A percentile compares a stretch with the other conserved stretches of the same genome.
These are phyloP conservation scores for Talaromyces albobiverticillius DNA, from an alignment of 2,329 filamentous ascomycete genomes.

Conservation along the genomic window DNA sequence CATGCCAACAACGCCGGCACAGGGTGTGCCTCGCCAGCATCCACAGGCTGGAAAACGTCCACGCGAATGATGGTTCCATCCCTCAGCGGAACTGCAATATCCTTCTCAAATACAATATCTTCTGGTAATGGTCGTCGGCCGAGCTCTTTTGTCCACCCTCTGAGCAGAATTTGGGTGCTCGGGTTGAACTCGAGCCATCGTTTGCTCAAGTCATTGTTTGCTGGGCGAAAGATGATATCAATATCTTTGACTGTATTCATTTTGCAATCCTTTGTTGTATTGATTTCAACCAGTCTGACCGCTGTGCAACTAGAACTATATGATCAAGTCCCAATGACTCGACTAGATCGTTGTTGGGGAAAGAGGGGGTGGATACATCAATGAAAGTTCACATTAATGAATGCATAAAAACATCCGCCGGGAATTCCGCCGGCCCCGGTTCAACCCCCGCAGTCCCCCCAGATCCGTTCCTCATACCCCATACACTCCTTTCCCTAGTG, in stretches of 20 bases:
- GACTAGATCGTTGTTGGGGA: too few species aligned
- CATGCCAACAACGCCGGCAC: constrained; percentile 24
- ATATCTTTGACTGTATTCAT: background rate
- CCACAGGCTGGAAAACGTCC: constrained; percentile 19
- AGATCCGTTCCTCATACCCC: too few species aligned
- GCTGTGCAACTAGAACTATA: too few species aligned
- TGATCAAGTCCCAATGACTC: too few species aligned
- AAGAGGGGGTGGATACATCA: too few species aligned
- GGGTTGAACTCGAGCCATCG: constrained; percentile 19
- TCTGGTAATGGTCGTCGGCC: constrained; percentile 15
- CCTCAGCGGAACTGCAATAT: constrained; percentile 18
- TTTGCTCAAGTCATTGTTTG: constrained; percentile 8
- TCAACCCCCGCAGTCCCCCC: too few species aligned
- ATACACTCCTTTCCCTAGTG: too few species aligned
- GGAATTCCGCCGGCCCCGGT: too few species aligned
- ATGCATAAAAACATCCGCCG: too few species aligned
- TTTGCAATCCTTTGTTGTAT: too few species aligned
- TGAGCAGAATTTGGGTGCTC: constrained; percentile 16
- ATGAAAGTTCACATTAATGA: too few species aligned
- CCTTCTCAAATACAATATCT: constrained; percentile 19
- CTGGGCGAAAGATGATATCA: background rate
- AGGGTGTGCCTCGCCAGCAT: constrained; percentile 12
- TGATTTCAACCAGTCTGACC: too few species aligned
- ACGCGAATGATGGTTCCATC: constrained; percentile 17
- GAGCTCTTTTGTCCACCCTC: constrained; percentile 18